Conservation (phyloP, 2,329 filamentous ascomycete genomes). For the Pseudocercospora crystallina region DNA sequence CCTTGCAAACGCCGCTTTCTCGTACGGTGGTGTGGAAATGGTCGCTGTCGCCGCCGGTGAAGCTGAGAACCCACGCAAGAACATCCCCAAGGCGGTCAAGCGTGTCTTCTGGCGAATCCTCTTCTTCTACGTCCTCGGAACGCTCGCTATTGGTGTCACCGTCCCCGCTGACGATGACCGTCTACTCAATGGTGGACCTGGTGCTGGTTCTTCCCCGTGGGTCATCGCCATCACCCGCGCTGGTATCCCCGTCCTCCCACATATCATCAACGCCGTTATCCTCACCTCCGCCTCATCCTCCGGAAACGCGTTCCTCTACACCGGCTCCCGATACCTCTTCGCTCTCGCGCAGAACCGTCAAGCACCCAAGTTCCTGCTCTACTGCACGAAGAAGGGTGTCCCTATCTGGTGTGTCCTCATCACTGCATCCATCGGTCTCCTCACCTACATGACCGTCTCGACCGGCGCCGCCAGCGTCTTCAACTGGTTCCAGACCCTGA, state of each 20-base stretch:
- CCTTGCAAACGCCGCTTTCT: conserved; percentile 51
- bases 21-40: conserved; percentile 55
- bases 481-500: conserved; percentile 38
- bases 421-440: conserved; percentile 54
- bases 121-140: conserved; percentile 58
- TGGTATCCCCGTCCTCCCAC: conserved; percentile 65
- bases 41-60: conserved; percentile 59
- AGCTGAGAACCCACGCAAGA: conserved; percentile 52
- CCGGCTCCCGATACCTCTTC: conserved; percentile 54
- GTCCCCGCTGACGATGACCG: conserved; percentile 56
- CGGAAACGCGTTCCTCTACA: conserved; percentile 65
- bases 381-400: conserved; percentile 48
- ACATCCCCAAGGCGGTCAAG: conserved; percentile 56
- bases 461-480: conserved; percentile 32
- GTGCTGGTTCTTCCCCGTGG: conserved; percentile 52
- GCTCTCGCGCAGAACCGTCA: conserved; percentile 51
- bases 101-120: conserved; percentile 51
- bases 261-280: conserved; percentile 74
- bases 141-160: conserved; percentile 58
- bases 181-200: conserved; percentile 49
- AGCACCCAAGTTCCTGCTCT: conserved; percentile 50
- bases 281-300: conserved; percentile 70
- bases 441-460: conserved; percentile 53
- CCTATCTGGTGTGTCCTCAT: conserved; percentile 40
- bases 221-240: conserved; percentile 70